Percentiles rank a stretch among this genome's conserved stretches.
Evolutionary conservation across 2,329 filamentous ascomycete species (phyloP).

Genomic region (Pseudofabraea citricarpa): DNA sequence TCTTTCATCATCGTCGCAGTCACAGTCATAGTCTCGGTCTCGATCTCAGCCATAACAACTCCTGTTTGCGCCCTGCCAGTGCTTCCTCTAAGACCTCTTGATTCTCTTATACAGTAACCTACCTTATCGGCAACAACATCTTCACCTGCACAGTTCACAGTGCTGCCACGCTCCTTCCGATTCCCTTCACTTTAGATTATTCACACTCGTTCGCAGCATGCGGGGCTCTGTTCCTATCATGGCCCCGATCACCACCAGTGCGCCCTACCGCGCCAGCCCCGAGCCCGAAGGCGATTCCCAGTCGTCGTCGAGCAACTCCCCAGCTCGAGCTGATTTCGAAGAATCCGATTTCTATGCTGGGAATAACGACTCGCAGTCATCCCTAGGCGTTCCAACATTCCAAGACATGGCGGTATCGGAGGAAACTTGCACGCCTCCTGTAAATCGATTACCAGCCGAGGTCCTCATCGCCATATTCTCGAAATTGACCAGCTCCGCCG

Average conservation of each 20-base stretch:
- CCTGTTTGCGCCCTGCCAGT: no score
- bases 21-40: no score
- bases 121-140: no score
- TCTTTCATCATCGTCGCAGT: no score
- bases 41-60: no score
- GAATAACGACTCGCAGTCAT: slow-evolving; percentile 90
- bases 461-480: slow-evolving; percentile 90
- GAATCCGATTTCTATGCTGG: slow-evolving; percentile 90
- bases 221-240: slow-evolving; percentile 20
- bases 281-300: slow-evolving; percentile 28
- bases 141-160: no score
- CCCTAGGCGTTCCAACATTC: slow-evolving; percentile 74
- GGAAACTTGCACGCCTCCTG: slow-evolving; percentile 68
- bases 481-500: slow-evolving; percentile 69
- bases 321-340: slow-evolving; percentile 72
- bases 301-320: slow-evolving; percentile 62
- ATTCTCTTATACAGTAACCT: no score
- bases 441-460: slow-evolving; percentile 85
- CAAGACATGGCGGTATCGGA: slow-evolving; percentile 68
- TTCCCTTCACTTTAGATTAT: no score
- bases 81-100: no score
- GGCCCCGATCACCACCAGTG: slow-evolving; percentile 16
- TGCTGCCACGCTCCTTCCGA: no score
- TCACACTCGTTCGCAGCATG: no score
- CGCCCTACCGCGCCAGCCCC: slow-evolving; percentile 20